Percentiles rank a stretch among this genome's conserved stretches.
Conservation (phyloP, 2,329 filamentous ascomycete genomes). For the Tolypocladium capitatum region DNA sequence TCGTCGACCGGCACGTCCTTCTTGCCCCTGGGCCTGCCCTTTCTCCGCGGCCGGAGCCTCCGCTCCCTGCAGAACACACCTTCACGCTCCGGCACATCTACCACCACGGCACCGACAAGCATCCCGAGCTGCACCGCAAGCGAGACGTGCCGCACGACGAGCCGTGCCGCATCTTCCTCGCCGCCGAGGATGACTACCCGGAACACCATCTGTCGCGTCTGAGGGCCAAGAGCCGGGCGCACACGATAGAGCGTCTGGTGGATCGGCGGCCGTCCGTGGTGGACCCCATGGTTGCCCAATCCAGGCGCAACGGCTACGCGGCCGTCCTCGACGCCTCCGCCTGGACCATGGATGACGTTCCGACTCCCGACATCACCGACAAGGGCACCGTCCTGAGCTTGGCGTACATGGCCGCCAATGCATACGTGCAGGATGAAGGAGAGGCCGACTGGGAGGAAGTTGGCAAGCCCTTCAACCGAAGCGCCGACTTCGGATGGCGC, state of each 20-base stretch:
- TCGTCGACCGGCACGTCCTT: conserved; percentile 27
- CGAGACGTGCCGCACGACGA: conserved; percentile 53
- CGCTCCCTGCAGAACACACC: conserved; percentile 38
- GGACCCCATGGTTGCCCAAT: conserved; percentile 62
- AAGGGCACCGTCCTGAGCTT: conserved; percentile 73
- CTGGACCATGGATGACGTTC: conserved; percentile 71
- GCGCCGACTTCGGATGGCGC: conserved; percentile 86
- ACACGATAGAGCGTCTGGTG: conserved; percentile 66
- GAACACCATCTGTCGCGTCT: conserved; percentile 39
- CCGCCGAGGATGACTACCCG: conserved; percentile 42
- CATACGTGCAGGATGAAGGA: conserved; percentile 64
- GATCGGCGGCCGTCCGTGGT: conserved; percentile 67
- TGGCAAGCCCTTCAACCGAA: conserved; percentile 67
- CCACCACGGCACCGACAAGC: conserved; percentile 73
- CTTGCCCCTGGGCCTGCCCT: conserved; percentile 26
- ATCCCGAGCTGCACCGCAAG: conserved; percentile 65
- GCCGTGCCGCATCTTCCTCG: conserved; percentile 39
- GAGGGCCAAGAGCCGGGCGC: conserved; percentile 47
- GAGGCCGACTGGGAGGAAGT: conserved; percentile 76
- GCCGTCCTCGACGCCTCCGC: conserved; percentile 56
- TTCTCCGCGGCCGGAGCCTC: conserved; percentile 28
- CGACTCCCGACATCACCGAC: conserved; percentile 71
- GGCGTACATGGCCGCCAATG: conserved; percentile 78
- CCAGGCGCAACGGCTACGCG: conserved; percentile 54
- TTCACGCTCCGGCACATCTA: conserved; percentile 78